Evolutionary conservation across 768 basidiomycete genomes (phyloP).

Genomic region (Pholiota molesta): DNA sequence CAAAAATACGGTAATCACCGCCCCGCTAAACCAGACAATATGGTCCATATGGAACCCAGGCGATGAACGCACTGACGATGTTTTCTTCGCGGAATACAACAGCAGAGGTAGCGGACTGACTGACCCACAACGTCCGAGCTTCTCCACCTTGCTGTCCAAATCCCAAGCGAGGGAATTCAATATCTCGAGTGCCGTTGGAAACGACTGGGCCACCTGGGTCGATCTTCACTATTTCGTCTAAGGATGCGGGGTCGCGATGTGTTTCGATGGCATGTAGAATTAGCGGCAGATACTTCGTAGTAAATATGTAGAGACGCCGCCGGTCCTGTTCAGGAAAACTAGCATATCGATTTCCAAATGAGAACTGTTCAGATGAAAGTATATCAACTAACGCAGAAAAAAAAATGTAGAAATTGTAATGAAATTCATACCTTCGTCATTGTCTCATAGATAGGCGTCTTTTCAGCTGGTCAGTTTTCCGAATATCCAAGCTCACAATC

Average conservation of each 20-base stretch:
- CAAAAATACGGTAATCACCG: slow-evolving; percentile 44
- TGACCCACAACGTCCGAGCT: slow-evolving; percentile 37
- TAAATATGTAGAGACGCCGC: no score
- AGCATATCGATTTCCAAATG: no score
- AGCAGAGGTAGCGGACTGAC: slow-evolving; percentile 41
- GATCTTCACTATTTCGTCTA: slow-evolving; percentile 21
- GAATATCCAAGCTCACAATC: no score
- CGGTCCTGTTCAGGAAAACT: no score
- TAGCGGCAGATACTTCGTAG: no score
- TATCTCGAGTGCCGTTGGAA: slow-evolving; percentile 47
- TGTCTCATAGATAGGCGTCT: no score
- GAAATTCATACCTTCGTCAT: no score
- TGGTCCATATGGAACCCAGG: slow-evolving; percentile 49
- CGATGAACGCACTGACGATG: slow-evolving; percentile 39
- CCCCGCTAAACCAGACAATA: slow-evolving; percentile 40
- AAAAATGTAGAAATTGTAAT: no score
- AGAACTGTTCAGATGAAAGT: no score
- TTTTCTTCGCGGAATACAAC: slow-evolving; percentile 48
- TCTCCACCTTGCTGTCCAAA: slow-evolving; percentile 37
- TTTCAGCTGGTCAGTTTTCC: no score
- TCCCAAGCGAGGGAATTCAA: slow-evolving; percentile 36
- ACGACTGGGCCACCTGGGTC: slow-evolving; percentile 42
- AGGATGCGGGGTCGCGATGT: background rate
- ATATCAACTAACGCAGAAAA: no score
- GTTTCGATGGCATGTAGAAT: background rate